These are phyloP conservation scores for Calonectria naviculata DNA, from an alignment of 2,329 filamentous ascomycete genomes.

Conservation along the genomic window DNA sequence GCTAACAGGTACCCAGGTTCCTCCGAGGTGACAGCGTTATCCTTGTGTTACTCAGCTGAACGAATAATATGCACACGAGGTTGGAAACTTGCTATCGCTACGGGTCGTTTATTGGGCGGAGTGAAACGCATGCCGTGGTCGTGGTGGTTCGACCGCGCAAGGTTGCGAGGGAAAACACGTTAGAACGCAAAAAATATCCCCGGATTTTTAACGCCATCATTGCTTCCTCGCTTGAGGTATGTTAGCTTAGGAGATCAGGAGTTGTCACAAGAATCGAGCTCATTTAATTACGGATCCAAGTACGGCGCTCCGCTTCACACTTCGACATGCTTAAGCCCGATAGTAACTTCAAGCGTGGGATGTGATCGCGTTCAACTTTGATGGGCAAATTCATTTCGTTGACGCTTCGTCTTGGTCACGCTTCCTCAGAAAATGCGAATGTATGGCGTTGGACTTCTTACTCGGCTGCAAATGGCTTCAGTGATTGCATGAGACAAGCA, in stretches of 20 bases:
- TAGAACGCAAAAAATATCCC: slow-evolving; percentile 12
- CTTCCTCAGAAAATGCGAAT: not conserved
- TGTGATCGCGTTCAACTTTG: not conserved
- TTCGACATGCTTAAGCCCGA: not conserved
- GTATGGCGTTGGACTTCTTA: not conserved
- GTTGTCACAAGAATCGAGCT: slow-evolving; percentile 17
- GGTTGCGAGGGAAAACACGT: not conserved
- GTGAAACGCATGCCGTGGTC: not conserved
- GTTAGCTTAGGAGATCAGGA: slow-evolving; percentile 17
- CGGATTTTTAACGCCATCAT: slow-evolving; percentile 1
- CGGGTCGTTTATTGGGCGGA: not conserved
- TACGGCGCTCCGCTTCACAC: not conserved
- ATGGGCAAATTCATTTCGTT: not conserved
- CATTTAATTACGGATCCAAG: slow-evolving; percentile 17
- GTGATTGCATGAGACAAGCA: not conserved
- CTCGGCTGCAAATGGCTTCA: not conserved
- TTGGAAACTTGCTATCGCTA: not conserved
- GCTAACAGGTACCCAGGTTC: slow-evolving; percentile 8
- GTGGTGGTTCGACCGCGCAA: not conserved
- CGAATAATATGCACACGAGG: not conserved
- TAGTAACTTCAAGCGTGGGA: not conserved
- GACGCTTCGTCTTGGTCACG: not conserved
- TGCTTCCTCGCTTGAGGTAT: slow-evolving; percentile 20
- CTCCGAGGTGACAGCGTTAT: slow-evolving; percentile 20
- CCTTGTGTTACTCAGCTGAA: slow-evolving; percentile 19